Evolutionary conservation across 352 stramenopile genomes (phyloP), one percentile per base, ranked within the genome.

Genomic region (Thalassiosira sp.): DNA sequence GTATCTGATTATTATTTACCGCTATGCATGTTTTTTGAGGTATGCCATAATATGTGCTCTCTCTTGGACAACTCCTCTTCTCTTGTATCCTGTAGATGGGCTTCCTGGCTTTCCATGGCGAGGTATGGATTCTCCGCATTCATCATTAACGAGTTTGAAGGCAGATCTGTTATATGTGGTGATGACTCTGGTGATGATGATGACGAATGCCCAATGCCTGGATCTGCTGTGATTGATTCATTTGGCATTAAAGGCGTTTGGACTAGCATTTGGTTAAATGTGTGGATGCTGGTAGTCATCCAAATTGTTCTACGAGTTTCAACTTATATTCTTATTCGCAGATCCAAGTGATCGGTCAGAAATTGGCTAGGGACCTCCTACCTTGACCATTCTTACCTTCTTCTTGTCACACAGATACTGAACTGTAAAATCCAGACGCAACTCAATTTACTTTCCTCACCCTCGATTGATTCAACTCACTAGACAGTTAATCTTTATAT

Each of bases 71-170:
- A 37, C 3, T 37, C 31, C 31, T 37, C 31, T 37, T 37, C 31
- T 37, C n/a, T n/a, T n/a, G n/a, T n/a, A n/a, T n/a, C n/a, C n/a
- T n/a, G n/a, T 46, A 15, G 57, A 43, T 91, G 79, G 79, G 63
- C 54, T 7, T 85, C 53, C 24, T 90, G 81, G 63, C 7, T 89
- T 5, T 87, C 73, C 0, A 84, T 89, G 72, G 79, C 77, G 15
- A 60, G 81, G 18, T 91, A 91, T 69, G 86, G 83, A 13, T 91
- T 90, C 74, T 84, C 71, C 0, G 74, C 78, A 22, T 61, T 90
- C 13, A 49, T 91, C n/a, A 74, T 90, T 1, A 91, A 89, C 61
- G 86, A 90, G 75, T 91, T 72, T 59, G 58, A 37, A 11, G 79
- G 66, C 20, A 58, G 84, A 57, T 20, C 64, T 16, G 85, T 90